These are phyloP conservation scores for Pleurotus pulmonarius DNA, from an alignment of 768 basidiomycete genomes.

Conservation along the genomic window DNA sequence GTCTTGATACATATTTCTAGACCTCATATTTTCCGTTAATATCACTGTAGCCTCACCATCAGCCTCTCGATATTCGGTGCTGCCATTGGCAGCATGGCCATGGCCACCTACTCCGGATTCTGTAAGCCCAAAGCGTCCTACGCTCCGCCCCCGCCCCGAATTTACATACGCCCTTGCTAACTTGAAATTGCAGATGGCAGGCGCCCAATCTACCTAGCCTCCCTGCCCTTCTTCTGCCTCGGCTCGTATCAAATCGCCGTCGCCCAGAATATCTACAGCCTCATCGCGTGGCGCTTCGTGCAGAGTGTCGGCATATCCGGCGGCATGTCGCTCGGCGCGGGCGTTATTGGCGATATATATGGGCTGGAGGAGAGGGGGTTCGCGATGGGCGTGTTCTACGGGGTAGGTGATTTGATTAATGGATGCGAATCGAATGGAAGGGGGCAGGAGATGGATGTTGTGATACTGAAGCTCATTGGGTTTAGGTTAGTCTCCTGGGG, in stretches of 20 bases:
- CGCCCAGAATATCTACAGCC: constrained; percentile 33
- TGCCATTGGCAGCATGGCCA: constrained; percentile 45
- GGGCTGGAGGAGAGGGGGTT: constrained; percentile 55
- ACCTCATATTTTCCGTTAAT: background rate
- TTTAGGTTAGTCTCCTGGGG: constrained; percentile 50
- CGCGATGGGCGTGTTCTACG: constrained; percentile 58
- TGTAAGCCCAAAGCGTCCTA: constrained; percentile 26
- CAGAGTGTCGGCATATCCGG: constrained; percentile 67
- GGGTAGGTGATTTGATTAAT: constrained; percentile 25
- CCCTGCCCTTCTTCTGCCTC: constrained; percentile 54
- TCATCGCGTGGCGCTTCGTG: constrained; percentile 61
- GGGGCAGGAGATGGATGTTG: too few species aligned
- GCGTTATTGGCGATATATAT: constrained; percentile 66
- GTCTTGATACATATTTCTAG: background rate
- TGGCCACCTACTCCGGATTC: constrained; percentile 48
- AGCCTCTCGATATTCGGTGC: constrained; percentile 47
- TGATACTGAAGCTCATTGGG: background rate
- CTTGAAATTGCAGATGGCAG: constrained; percentile 51
- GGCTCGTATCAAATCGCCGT: constrained; percentile 59
- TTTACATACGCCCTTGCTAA: too few species aligned
- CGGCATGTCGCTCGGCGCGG: constrained; percentile 50
- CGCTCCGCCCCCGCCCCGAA: too few species aligned
- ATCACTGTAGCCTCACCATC: constrained; percentile 36
- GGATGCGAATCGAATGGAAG: too few species aligned
- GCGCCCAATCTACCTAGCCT: constrained; percentile 53